Evolutionary conservation across 2,329 filamentous ascomycete genomes (phyloP).

Genomic region (Fusarium sp.): DNA sequence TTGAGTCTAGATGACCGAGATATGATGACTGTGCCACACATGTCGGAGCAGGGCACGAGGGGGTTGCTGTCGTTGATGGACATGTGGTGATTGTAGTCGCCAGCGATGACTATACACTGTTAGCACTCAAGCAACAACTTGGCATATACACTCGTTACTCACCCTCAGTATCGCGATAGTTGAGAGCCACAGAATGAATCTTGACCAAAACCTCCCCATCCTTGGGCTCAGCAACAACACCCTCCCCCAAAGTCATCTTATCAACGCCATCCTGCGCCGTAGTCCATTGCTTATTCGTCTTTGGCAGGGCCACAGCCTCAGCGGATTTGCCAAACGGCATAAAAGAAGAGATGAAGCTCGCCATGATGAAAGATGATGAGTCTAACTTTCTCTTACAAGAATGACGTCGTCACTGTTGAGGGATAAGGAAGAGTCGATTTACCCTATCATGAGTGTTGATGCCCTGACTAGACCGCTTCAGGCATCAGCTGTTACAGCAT

Average conservation of each 20-base stretch:
- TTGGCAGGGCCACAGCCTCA: conserved; percentile 25
- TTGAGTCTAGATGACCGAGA: conserved; percentile 57
- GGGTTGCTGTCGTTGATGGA: conserved; percentile 54
- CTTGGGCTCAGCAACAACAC: conserved; percentile 59
- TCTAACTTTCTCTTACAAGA: conserved; percentile 21
- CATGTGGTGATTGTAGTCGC: conserved; percentile 75
- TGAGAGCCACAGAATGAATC: conserved; percentile 60
- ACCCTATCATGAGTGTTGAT: conserved; percentile 24
- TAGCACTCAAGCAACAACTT: background rate
- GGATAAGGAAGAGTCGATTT: background rate
- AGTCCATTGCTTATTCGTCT: conserved; percentile 64
- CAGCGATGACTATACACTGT: conserved; percentile 66
- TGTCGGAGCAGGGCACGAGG: conserved; percentile 77
- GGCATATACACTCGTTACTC: conserved; percentile 1
- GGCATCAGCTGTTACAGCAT: conserved; percentile 12
- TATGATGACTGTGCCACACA: conserved; percentile 72
- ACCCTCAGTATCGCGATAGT: conserved; percentile 65
- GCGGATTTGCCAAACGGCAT: conserved; percentile 34
- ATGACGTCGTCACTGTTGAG: background rate
- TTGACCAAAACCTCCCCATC: conserved; percentile 65
- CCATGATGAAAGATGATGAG: conserved; percentile 22
- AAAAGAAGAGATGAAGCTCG: conserved; percentile 38
- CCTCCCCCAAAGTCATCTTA: conserved; percentile 60
- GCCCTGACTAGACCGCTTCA: conserved; percentile 24
- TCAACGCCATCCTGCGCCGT: conserved; percentile 68